phyloP scores from a whole-genome alignment of 805 yeast genomes.

The Cyberlindnera suaveolens region DNA sequence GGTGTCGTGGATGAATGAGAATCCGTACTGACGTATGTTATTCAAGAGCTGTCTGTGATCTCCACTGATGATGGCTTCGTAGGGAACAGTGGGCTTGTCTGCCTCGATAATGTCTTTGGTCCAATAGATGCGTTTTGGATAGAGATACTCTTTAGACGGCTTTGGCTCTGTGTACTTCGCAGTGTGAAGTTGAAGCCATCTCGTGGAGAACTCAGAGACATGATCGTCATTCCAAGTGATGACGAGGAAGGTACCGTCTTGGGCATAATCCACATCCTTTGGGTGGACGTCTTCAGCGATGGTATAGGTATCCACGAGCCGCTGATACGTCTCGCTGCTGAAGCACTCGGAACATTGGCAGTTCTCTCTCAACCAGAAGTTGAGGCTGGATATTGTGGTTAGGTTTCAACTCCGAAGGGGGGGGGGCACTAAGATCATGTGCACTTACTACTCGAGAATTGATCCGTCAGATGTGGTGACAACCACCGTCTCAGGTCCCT shows the following conservation, averaged over 20 bases:
- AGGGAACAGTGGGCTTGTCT: conserved; percentile 32
- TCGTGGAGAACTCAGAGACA: conserved; percentile 9
- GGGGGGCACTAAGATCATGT: neutral
- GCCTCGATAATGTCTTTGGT: conserved; percentile 29
- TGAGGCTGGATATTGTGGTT: neutral
- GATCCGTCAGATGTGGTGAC: conserved; percentile 3
- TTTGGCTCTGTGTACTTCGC: conserved; percentile 29
- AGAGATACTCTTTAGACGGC: conserved; percentile 29
- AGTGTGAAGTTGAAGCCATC: conserved; percentile 20
- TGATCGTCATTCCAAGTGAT: conserved; percentile 16
- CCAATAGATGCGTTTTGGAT: conserved; percentile 39
- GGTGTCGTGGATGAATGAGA: conserved; percentile 53
- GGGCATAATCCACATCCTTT: neutral
- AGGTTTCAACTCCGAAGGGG: neutral
- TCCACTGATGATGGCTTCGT: conserved; percentile 37
- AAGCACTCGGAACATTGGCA: conserved; percentile 54
- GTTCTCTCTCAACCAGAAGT: conserved; percentile 57
- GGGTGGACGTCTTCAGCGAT: conserved; percentile 28
- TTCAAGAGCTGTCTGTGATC: conserved; percentile 13
- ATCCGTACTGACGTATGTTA: conserved; percentile 38
- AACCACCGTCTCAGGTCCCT: neutral
- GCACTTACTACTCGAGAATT: conserved; percentile 6
- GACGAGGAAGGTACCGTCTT: neutral
- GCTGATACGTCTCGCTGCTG: conserved; percentile 50
- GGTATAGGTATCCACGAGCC: conserved; percentile 47